Evolutionary conservation across 164 flowering plant genomes (phyloP), one percentile per base, ranked within the genome.

Genomic region (Aristolochia fimbriata): DNA sequence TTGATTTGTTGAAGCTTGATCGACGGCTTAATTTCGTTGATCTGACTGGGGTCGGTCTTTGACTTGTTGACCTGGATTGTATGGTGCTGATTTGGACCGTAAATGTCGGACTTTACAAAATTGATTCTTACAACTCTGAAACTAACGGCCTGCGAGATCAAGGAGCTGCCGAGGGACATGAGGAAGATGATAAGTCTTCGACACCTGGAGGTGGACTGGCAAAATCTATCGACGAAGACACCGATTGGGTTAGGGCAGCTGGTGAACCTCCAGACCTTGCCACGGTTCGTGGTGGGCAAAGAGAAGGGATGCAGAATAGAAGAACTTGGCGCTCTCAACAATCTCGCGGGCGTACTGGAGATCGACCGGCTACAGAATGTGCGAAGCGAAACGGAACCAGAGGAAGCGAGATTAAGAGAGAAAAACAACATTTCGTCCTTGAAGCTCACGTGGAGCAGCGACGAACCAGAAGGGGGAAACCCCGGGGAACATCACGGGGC

Each of bases 101-200:
- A n/a, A n/a, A n/a, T n/a, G n/a, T n/a, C n/a, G n/a, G n/a, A n/a
- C n/a, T n/a, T n/a, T n/a, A n/a, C n/a, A n/a, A n/a, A n/a, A n/a
- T n/a, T n/a, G n/a, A n/a, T n/a, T n/a, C n/a, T n/a, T n/a, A n/a
- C n/a, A n/a, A n/a, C 58, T 15, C 19, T 67, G 51, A 24, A n/a
- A 7, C 41, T 65, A 23, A 24, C 24, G 4, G 2, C 30, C 15
- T 65, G 68, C 19, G 0, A 41, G 0, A 1, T 11, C 1, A 54
- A 58, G 17, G 22, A 22, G 13, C 20, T 65, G 13, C 68, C 68
- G 4, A 51, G 6, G 43, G 24, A 45, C 16, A 20, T 65, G 62
- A 51, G 43, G 41, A 51, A 51, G 16, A 13, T 65, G 61, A n/a
- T 41, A 12, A 51, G 41, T 23, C 50, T 65, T 2, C 37, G 62